Evolutionary conservation across 768 basidiomycete species (phyloP).

Genomic region (Tulasnella calospora): DNA sequence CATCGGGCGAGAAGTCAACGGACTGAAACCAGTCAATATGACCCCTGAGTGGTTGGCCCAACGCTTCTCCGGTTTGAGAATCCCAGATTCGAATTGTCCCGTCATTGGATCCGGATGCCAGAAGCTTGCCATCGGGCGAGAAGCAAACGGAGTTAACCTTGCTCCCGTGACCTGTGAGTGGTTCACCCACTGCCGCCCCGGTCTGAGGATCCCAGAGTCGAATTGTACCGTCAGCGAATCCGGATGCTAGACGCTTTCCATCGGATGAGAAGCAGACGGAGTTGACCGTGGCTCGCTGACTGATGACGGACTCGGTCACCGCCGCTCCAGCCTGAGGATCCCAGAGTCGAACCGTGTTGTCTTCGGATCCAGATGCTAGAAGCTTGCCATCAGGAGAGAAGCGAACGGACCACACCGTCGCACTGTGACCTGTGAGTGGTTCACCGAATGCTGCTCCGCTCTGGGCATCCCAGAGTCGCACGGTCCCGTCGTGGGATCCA

Average conservation of each 20-base stretch:
- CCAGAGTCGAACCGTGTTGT: background rate
- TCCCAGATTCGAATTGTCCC: conserved; percentile 23
- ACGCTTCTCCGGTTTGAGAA: background rate
- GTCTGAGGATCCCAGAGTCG: conserved; percentile 36
- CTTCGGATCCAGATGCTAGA: background rate
- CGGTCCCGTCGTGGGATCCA: background rate
- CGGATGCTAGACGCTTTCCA: conserved; percentile 19
- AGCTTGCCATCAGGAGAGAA: background rate
- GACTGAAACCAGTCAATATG: background rate
- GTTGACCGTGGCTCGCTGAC: background rate
- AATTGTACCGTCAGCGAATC: conserved; percentile 22
- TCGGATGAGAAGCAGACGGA: conserved; percentile 35
- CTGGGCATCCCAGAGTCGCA: background rate
- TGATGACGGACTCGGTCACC: background rate
- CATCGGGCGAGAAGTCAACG: too few relatives aligned
- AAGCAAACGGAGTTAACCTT: background rate
- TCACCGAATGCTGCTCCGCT: background rate
- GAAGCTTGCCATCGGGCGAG: conserved; percentile 6
- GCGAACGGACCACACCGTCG: background rate
- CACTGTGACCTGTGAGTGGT: background rate
- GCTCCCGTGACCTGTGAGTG: background rate
- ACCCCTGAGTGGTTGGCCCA: background rate
- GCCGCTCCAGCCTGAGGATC: background rate
- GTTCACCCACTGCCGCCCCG: background rate
- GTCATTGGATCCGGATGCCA: conserved; percentile 23